Conservation (phyloP, 176 grass and related monocot species). For the Miscanthus lutarioriparius region DNA sequence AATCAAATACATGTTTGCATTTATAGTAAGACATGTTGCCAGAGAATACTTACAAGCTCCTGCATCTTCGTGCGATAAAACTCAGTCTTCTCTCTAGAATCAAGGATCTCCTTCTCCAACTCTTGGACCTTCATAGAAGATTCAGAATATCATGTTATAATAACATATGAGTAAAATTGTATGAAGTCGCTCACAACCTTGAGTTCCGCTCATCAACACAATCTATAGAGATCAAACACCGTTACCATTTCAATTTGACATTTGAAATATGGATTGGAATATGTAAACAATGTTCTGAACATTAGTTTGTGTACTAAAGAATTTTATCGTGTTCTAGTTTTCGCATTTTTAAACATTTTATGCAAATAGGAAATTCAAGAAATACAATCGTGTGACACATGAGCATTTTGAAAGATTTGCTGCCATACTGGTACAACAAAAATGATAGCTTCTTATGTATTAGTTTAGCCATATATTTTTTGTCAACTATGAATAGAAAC, state of each 20-base stretch:
- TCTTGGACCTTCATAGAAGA: constrained; percentile 88
- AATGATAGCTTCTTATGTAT: background rate
- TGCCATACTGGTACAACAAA: background rate
- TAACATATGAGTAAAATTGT: constrained; percentile 20
- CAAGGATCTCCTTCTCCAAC: constrained; percentile 96
- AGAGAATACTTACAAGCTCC: constrained; percentile 84
- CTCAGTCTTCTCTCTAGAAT: constrained; percentile 93
- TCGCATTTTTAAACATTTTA: background rate
- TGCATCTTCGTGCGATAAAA: constrained; percentile 98
- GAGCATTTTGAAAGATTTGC: background rate
- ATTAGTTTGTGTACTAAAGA: background rate
- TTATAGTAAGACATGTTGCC: constrained; percentile 7
- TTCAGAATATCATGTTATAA: constrained; percentile 36
- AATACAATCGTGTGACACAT: background rate
- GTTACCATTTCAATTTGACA: constrained; percentile 5
- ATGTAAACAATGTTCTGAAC: constrained; percentile 4
- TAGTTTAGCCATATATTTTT: background rate
- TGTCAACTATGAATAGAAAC: background rate
- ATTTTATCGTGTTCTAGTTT: constrained; percentile 1
- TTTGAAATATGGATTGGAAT: background rate
- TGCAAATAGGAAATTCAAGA: background rate
- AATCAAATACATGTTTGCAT: constrained; percentile 31
- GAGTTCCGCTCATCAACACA: background rate
- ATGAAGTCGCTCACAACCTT: background rate
- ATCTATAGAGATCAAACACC: constrained; percentile 15